Conservation (phyloP, 2,329 filamentous ascomycete genomes). For the Aspergillus neoniger region DNA sequence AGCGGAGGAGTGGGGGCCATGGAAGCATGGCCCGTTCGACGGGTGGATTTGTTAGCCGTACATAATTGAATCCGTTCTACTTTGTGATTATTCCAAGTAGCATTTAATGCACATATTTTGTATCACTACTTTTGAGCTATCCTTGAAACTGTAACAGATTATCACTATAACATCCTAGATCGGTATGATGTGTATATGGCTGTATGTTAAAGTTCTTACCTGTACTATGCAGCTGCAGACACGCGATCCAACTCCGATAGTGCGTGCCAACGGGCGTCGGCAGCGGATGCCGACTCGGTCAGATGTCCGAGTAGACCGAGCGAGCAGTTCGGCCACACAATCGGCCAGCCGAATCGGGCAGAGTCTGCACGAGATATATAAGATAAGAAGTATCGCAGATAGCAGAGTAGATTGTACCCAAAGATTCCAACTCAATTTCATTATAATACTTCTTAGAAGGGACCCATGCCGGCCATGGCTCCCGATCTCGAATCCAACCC, state of each 20-base stretch:
- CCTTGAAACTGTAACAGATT: no score
- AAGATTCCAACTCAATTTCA: neutral
- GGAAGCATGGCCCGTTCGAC: neutral
- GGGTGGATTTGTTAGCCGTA: conserved; percentile 6
- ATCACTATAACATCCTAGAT: no score
- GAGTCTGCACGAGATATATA: conserved; percentile 13
- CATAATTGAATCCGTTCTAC: conserved; percentile 10
- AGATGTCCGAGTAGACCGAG: neutral
- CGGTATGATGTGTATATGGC: no score
- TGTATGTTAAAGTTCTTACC: no score
- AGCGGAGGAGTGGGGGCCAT: neutral
- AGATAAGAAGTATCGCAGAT: conserved; percentile 15
- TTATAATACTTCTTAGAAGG: neutral
- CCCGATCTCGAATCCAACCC: conserved; percentile 19
- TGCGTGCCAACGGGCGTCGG: neutral
- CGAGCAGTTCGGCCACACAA: conserved; percentile 17
- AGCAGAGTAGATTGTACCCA: conserved; percentile 13
- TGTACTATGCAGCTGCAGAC: neutral
- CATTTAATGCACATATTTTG: conserved; percentile 1
- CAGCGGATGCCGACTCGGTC: neutral
- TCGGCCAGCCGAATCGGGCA: conserved; percentile 19
- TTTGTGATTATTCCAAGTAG: neutral
- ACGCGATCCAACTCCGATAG: neutral
- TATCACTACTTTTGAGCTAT: neutral
- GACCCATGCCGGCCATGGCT: conserved; percentile 17